A percentile compares a stretch with the other conserved stretches of the same genome.
Evolutionary conservation across 257 asterid genomes (phyloP).

Genomic region (Forsythia viridissima): DNA sequence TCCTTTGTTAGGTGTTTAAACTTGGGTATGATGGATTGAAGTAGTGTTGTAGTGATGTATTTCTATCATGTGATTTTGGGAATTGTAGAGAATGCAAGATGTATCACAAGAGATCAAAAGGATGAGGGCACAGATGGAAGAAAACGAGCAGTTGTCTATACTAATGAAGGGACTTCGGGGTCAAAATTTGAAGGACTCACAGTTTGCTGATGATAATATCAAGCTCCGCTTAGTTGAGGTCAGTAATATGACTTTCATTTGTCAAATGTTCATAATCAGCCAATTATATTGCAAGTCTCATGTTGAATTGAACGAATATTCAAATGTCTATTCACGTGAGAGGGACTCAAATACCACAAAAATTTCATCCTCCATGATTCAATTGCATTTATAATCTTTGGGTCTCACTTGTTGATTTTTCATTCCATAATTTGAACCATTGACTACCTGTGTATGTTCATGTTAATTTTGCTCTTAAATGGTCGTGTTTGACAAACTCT

Average conservation of each 20-base stretch:
- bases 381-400: neutral
- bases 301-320: neutral
- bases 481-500: neutral
- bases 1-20: neutral
- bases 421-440: neutral
- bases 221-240: slow-evolving; percentile 96
- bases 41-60: slow-evolving; percentile 1
- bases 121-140: slow-evolving; percentile 99
- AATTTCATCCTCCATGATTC: neutral
- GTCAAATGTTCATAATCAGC: neutral
- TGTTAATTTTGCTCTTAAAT: neutral
- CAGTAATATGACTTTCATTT: slow-evolving; percentile 8
- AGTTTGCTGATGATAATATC: slow-evolving; percentile 81
- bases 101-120: slow-evolving; percentile 91
- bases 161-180: slow-evolving; percentile 98
- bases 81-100: slow-evolving; percentile 85
- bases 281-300: neutral
- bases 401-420: neutral
- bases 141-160: slow-evolving; percentile 78
- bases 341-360: neutral
- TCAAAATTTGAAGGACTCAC: slow-evolving; percentile 77
- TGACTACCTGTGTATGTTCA: neutral
- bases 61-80: slow-evolving; percentile 21
- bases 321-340: neutral
- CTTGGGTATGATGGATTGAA: slow-evolving; percentile 15